Evolutionary conservation across 768 basidiomycete species (phyloP).

Genomic region (Suillus hirtellus): DNA sequence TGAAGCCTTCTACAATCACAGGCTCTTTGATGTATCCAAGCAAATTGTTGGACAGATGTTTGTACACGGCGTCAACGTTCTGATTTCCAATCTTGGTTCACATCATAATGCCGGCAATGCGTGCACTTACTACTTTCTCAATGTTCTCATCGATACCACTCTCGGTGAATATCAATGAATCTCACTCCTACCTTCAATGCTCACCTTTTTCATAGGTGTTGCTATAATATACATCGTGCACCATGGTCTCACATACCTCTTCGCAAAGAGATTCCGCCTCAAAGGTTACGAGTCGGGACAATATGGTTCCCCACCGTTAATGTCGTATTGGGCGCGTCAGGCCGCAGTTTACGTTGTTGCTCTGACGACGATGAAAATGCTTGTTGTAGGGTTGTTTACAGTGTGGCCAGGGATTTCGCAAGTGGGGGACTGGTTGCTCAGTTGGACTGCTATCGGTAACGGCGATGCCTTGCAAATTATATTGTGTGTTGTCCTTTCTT

Average conservation of each 20-base stretch:
- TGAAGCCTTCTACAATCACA: conserved; percentile 27
- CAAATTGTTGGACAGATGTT: conserved; percentile 87
- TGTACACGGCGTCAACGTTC: conserved; percentile 75
- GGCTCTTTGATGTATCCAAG: conserved; percentile 93
- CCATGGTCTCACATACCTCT: conserved; percentile 59
- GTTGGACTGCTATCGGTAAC: conserved; percentile 66
- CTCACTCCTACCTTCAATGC: conserved; percentile 1
- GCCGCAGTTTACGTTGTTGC: conserved; percentile 80
- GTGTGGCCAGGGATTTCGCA: conserved; percentile 68
- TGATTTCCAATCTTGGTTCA: conserved; percentile 78
- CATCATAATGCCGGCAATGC: conserved; percentile 74
- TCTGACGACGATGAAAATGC: conserved; percentile 85
- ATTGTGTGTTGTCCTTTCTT: conserved; percentile 54
- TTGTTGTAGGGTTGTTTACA: conserved; percentile 77
- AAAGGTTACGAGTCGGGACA: conserved; percentile 85
- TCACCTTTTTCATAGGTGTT: conserved; percentile 57
- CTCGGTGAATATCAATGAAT: conserved; percentile 55
- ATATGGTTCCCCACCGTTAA: conserved; percentile 83
- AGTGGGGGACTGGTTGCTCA: conserved; percentile 85
- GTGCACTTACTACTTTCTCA: conserved; percentile 90
- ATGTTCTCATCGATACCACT: conserved; percentile 76
- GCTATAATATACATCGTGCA: conserved; percentile 77
- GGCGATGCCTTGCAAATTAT: conserved; percentile 73
- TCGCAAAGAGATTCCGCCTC: conserved; percentile 62
- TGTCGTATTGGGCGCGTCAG: conserved; percentile 73